Conservation (phyloP, 768 basidiomycete genomes). For the Lentinula guzmanii region DNA sequence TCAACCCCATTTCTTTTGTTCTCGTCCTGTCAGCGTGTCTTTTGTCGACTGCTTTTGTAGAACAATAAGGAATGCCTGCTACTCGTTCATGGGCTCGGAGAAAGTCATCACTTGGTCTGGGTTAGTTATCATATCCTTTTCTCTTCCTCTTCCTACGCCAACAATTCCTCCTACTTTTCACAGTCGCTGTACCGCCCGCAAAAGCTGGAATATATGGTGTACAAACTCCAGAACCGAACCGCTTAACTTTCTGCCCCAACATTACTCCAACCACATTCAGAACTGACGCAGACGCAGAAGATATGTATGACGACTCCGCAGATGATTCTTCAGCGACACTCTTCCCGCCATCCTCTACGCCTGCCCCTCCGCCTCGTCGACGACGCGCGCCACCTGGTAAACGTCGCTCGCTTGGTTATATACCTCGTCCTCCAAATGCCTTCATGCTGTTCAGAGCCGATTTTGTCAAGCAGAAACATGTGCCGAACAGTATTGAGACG, state of each 20-base stretch:
- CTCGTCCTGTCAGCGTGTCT: not conserved
- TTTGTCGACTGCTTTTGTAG: conserved; percentile 1
- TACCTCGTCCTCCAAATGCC: conserved; percentile 79
- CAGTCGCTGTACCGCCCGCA: conserved; percentile 2
- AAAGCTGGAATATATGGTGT: conserved; percentile 4
- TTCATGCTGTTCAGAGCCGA: conserved; percentile 85
- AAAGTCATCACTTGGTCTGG: conserved; percentile 2
- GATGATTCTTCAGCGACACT: conserved; percentile 21
- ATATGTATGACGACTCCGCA: conserved; percentile 19
- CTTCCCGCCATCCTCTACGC: conserved; percentile 45
- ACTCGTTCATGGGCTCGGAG: conserved; percentile 1
- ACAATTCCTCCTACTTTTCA: no score
- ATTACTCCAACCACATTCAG: conserved; percentile 49
- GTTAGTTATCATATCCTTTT: not conserved
- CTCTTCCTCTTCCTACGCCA: not conserved
- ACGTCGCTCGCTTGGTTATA: conserved; percentile 55
- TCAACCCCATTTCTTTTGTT: not conserved
- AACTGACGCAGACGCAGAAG: conserved; percentile 21
- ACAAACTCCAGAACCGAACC: not conserved
- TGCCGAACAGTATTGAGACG: conserved; percentile 72
- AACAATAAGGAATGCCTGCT: conserved; percentile 4
- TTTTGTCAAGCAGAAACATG: conserved; percentile 75
- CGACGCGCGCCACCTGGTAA: conserved; percentile 55
- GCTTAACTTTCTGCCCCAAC: conserved; percentile 56
- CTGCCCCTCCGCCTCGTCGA: conserved; percentile 31